A percentile compares a stretch with the other conserved stretches of the same genome.
phyloP scores from a whole-genome alignment of 139 green algal genomes.

The Desmodesmus armatus region DNA sequence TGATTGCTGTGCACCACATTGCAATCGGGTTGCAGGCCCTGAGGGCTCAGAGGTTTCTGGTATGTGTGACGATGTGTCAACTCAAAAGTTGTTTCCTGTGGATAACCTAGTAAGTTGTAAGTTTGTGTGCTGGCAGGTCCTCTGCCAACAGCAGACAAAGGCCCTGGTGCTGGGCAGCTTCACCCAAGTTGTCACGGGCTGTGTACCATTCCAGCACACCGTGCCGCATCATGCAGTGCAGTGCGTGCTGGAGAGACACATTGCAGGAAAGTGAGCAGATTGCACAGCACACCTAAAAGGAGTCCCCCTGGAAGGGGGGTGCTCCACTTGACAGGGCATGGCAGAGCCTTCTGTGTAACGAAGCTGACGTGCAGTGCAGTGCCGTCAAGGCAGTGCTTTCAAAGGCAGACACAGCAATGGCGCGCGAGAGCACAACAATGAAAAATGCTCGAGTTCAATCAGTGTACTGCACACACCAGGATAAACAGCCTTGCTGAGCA shows the following conservation, averaged over 20 bases:
- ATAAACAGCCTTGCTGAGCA: too few relatives aligned
- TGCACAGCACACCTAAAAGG: neutral
- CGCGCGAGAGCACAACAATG: too few relatives aligned
- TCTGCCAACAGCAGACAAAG: neutral
- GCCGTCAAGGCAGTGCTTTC: too few relatives aligned
- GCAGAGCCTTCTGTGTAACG: too few relatives aligned
- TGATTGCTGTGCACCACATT: neutral
- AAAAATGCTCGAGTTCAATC: too few relatives aligned
- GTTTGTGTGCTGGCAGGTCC: neutral
- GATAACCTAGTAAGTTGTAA: neutral
- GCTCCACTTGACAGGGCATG: neutral
- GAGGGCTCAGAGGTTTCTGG: neutral
- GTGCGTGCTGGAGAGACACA: neutral
- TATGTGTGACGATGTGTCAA: neutral
- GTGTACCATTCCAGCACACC: too few relatives aligned
- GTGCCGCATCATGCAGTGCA: too few relatives aligned
- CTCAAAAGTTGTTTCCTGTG: neutral
- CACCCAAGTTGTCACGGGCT: too few relatives aligned
- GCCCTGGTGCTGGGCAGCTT: neutral
- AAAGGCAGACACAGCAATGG: too few relatives aligned
- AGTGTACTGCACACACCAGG: too few relatives aligned
- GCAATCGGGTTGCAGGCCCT: neutral
- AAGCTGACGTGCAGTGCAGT: too few relatives aligned
- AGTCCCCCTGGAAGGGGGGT: neutral
- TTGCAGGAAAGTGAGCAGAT: neutral